These are phyloP conservation scores for Blastobotrys buckinghamii DNA, from an alignment of 1,139 yeast genomes.

Conservation along the genomic window DNA sequence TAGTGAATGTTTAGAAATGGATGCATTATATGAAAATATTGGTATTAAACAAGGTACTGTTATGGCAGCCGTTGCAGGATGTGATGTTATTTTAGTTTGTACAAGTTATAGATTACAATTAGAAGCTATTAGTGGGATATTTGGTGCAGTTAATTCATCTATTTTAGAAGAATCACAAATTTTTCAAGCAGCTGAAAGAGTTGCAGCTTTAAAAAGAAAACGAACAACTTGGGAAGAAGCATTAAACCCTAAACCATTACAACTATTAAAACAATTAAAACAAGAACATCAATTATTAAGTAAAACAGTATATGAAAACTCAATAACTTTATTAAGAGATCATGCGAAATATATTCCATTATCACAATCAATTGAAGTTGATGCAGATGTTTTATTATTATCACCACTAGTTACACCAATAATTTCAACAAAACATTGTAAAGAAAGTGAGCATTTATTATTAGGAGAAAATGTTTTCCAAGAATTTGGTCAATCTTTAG, in stretches of 20 bases:
- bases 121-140: slow-evolving; percentile 52
- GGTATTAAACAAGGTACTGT: slow-evolving; percentile 66
- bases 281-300: slow-evolving; percentile 43
- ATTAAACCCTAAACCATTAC: slow-evolving; percentile 32
- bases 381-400: slow-evolving; percentile 41
- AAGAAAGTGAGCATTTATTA: slow-evolving; percentile 31
- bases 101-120: slow-evolving; percentile 51
- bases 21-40: slow-evolving; percentile 54
- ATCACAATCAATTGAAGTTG: slow-evolving; percentile 38
- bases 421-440: slow-evolving; percentile 23
- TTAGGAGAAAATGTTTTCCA: slow-evolving; percentile 57
- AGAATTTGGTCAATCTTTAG: slow-evolving; percentile 29
- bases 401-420: slow-evolving; percentile 51
- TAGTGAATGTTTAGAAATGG: slow-evolving; percentile 62
- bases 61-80: slow-evolving; percentile 57
- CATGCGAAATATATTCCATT: slow-evolving; percentile 49
- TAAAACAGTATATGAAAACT: slow-evolving; percentile 45
- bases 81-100: slow-evolving; percentile 62
- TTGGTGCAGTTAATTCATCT: slow-evolving; percentile 50
- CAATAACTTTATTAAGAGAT: slow-evolving; percentile 55
- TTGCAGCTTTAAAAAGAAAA: slow-evolving; percentile 41
- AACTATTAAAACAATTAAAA: slow-evolving; percentile 37
- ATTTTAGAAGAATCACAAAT: slow-evolving; percentile 47
- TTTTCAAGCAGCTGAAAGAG: slow-evolving; percentile 40
- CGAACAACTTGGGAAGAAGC: slow-evolving; percentile 47